Base-by-base conservation (phyloP, 495 filamentous ascomycete species). In the Niebla homalea region DNA sequence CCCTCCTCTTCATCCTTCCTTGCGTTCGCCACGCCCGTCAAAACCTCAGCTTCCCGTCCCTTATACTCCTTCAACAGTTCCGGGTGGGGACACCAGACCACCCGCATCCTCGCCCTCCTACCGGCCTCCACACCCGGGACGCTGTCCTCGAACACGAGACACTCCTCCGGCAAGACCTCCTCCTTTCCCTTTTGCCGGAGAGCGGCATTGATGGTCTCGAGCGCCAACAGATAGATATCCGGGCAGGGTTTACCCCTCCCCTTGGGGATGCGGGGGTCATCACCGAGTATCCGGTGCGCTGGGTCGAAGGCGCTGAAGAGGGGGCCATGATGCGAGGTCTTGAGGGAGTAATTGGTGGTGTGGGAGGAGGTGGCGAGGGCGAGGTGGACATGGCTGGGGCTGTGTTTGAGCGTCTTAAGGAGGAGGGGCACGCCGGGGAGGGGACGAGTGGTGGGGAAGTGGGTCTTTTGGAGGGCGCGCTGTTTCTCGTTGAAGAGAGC, bases 101-200 rank as follows among this genome's bases (percentile, higher is more conserved):
- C 92, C 53, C 87, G 76, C 93, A 97, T 97, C 0, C 93, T 93
- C 0, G 93, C 92, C 49, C 92, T 76, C 26, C 92, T 69, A 11
- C 88, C 92, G 10, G 89, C 78, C 68, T 99, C 92, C 0, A 95
- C 87, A 0, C 92, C 92, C 0, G 87, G 86, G 3, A 97, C 89
- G 21, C 80, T 81, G 63, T 99, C 92, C 64, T 99, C 92, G 60
- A 99, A 96, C 0, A 99, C 92, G 8, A 99, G 70, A 64, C 90
- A 96, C 63, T 99, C 92, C 56, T 83, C 83, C 0, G 89, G 86
- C 43, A 57, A 70, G 38, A 99, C 81, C 54, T 83, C 79, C 29
- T 63, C 58, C 43, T 66, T 62, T 60, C 89, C 79, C 0, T 79
- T 80, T 12, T 51, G 58, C 1, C 76, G 63, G 12, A 92, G 60